Conservation (phyloP, 371 early-diverging fungal species). For the Syncephalis plumigaleata region DNA sequence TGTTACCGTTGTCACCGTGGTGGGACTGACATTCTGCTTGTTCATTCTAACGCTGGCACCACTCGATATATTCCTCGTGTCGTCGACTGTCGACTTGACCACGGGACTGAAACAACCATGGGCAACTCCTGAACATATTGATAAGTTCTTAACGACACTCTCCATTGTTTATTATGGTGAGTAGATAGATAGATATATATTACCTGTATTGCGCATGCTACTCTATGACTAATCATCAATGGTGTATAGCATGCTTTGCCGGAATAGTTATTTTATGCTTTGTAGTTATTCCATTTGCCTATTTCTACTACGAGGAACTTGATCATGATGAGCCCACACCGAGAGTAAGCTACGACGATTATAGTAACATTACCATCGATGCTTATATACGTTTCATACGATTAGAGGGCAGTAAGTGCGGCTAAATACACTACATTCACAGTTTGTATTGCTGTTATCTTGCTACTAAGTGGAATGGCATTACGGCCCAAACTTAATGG, state of each 20-base stretch:
- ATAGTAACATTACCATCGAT: no score
- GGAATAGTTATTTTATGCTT: conserved; percentile 27
- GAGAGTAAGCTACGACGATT: not conserved
- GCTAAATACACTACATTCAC: conserved; percentile 33
- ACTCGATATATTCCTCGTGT: conserved; percentile 47
- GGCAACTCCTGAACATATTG: conserved; percentile 35
- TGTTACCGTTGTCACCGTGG: conserved; percentile 1
- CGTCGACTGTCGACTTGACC: conserved; percentile 28
- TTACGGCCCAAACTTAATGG: conserved; percentile 12
- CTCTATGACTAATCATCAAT: not conserved
- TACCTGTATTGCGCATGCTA: not conserved
- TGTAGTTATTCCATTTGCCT: conserved; percentile 36
- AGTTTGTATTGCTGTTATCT: conserved; percentile 20
- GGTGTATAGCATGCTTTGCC: conserved; percentile 22
- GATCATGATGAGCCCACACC: conserved; percentile 20
- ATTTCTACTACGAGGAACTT: conserved; percentile 45
- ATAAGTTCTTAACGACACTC: conserved; percentile 20
- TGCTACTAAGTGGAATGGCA: conserved; percentile 24
- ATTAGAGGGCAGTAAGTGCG: conserved; percentile 19
- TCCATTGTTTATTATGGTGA: conserved; percentile 33
- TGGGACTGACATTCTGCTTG: conserved; percentile 23
- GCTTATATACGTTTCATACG: not conserved
- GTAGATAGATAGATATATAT: not conserved
- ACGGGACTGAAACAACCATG: conserved; percentile 40
- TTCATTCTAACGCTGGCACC: conserved; percentile 35